A percentile compares a stretch with the other conserved stretches of the same genome.
These are phyloP conservation scores for Cucumis melo DNA, from an alignment of 306 rosid genomes.

Conservation along the genomic window DNA sequence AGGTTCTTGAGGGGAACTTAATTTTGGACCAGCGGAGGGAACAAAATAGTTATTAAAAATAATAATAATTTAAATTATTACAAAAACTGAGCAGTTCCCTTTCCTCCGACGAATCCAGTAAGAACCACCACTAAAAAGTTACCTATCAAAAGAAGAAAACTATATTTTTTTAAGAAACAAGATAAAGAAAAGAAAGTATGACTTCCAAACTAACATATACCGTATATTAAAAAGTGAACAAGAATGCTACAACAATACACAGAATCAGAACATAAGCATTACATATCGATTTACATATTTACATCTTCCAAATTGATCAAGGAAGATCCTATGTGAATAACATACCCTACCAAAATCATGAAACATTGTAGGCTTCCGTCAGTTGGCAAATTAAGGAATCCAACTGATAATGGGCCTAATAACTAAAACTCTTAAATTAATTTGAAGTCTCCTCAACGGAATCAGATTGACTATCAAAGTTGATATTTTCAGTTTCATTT, in stretches of 20 bases:
- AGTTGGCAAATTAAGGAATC: neutral
- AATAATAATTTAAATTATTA: neutral
- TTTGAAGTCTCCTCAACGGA: slow-evolving; percentile 27
- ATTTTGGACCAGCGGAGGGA: neutral
- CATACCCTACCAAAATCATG: neutral
- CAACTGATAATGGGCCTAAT: neutral
- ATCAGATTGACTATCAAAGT: slow-evolving; percentile 45
- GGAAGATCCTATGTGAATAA: neutral
- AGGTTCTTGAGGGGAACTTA: neutral
- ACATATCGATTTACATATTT: neutral
- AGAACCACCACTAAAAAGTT: neutral
- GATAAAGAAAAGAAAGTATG: neutral
- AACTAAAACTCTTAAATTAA: neutral
- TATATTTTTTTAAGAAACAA: neutral
- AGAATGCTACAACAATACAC: neutral
- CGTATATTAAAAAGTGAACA: neutral
- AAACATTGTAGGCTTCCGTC: neutral
- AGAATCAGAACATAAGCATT: neutral
- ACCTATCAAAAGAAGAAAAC: too few species aligned
- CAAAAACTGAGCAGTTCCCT: neutral
- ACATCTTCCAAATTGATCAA: neutral
- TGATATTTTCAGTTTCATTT: slow-evolving; percentile 21
- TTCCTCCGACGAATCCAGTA: neutral
- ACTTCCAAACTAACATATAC: neutral
- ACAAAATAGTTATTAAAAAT: neutral